phyloP scores from a whole-genome alignment of 2,329 filamentous ascomycete species.

The Anisogramma anomala region DNA sequence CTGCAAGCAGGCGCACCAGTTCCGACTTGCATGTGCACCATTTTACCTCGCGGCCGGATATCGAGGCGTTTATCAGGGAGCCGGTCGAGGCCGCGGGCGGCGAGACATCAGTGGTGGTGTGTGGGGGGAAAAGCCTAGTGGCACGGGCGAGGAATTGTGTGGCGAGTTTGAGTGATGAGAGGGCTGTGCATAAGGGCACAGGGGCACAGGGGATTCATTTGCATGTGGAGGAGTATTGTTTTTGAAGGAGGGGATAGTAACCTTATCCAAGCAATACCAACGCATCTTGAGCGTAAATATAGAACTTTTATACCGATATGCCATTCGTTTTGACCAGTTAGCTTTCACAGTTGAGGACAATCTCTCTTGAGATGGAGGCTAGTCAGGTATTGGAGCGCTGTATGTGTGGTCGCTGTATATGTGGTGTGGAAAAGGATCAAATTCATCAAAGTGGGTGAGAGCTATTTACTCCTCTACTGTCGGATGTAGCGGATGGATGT shows the following conservation, averaged over 20 bases:
- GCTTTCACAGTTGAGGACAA: too few relatives aligned
- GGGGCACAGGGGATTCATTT: conserved; percentile 51
- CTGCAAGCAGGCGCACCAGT: conserved; percentile 15
- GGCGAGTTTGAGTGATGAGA: conserved; percentile 44
- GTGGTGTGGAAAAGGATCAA: too few relatives aligned
- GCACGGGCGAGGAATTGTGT: conserved; percentile 44
- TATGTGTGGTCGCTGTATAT: too few relatives aligned
- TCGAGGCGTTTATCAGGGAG: conserved; percentile 38
- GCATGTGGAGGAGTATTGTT: conserved; percentile 46
- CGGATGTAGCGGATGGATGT: too few relatives aligned
- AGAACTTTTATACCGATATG: too few relatives aligned
- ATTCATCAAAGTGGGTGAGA: too few relatives aligned
- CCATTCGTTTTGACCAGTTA: too few relatives aligned
- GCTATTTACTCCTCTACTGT: too few relatives aligned
- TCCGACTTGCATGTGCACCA: conserved; percentile 32
- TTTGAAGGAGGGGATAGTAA: conserved; percentile 13
- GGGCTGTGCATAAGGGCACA: conserved; percentile 53
- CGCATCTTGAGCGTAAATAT: neutral
- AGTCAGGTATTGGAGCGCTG: too few relatives aligned
- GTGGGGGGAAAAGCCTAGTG: conserved; percentile 45
- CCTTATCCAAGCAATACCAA: neutral
- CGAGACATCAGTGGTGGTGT: conserved; percentile 50
- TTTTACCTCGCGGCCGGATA: conserved; percentile 36
- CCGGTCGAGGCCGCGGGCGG: conserved; percentile 47
- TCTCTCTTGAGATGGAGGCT: too few relatives aligned